Evolutionary conservation across 768 basidiomycete species (phyloP).

Genomic region (Macrolepiota albuminosa): DNA sequence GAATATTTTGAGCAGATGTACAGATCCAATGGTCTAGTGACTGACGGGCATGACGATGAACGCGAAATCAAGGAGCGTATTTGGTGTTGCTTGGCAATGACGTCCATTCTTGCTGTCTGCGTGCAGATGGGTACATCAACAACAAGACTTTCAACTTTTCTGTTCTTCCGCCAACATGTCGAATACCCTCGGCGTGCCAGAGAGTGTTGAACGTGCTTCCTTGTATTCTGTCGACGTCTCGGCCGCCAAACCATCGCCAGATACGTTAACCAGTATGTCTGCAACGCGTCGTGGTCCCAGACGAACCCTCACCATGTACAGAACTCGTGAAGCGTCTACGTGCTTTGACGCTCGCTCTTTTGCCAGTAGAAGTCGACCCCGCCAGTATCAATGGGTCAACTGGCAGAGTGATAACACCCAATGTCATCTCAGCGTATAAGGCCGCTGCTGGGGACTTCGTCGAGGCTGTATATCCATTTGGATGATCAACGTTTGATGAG

Average conservation of each 20-base stretch:
- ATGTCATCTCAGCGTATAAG: slow-evolving; percentile 71
- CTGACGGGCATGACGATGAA: slow-evolving; percentile 48
- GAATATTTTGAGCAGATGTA: slow-evolving; percentile 1
- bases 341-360: slow-evolving; percentile 65
- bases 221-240: slow-evolving; percentile 33
- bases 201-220: slow-evolving; percentile 40
- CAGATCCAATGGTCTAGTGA: slow-evolving; percentile 7
- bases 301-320: slow-evolving; percentile 21
- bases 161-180: slow-evolving; percentile 25
- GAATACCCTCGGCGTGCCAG: slow-evolving; percentile 21
- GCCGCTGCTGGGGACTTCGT: slow-evolving; percentile 84
- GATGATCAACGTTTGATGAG: neutral
- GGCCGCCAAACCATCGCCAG: slow-evolving; percentile 56
- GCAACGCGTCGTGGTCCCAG: neutral
- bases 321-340: slow-evolving; percentile 81
- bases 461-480: slow-evolving; percentile 57
- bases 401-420: slow-evolving; percentile 77
- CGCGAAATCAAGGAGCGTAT: slow-evolving; percentile 21
- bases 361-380: slow-evolving; percentile 78
- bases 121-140: neutral
- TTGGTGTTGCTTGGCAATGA: slow-evolving; percentile 29
- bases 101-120: slow-evolving; percentile 17
- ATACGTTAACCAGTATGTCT: slow-evolving; percentile 68
- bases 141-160: neutral
- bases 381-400: slow-evolving; percentile 67